Conservation (phyloP, 495 filamentous ascomycete genomes). For the Penicillium angulare region DNA sequence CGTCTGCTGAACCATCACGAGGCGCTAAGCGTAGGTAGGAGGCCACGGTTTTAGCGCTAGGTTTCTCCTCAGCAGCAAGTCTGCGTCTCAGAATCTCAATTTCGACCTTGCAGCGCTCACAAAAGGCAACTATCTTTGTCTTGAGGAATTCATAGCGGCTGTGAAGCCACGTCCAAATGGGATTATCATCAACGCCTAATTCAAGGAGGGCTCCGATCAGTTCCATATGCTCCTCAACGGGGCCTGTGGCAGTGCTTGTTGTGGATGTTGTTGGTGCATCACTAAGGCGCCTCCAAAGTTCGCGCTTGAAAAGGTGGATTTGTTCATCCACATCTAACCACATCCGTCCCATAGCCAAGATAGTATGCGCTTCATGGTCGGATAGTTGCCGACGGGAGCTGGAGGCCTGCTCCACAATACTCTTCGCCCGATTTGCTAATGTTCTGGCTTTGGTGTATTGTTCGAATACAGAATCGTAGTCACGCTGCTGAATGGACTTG, state of each 20-base stretch:
- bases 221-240: slow-evolving; percentile 82
- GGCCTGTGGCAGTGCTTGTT: slow-evolving; percentile 36
- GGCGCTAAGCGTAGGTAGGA: slow-evolving; percentile 69
- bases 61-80: slow-evolving; percentile 69
- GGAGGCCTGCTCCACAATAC: slow-evolving; percentile 53
- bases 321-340: slow-evolving; percentile 88
- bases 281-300: slow-evolving; percentile 77
- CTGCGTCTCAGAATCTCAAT: slow-evolving; percentile 86
- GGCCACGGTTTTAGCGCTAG: slow-evolving; percentile 64
- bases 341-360: slow-evolving; percentile 89
- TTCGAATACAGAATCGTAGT: slow-evolving; percentile 83
- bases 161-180: slow-evolving; percentile 91
- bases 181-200: slow-evolving; percentile 90
- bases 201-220: slow-evolving; percentile 84
- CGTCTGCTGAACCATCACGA: slow-evolving; percentile 56
- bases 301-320: slow-evolving; percentile 80
- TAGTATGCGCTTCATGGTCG: slow-evolving; percentile 77
- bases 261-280: slow-evolving; percentile 51
- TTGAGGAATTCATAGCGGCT: slow-evolving; percentile 87
- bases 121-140: slow-evolving; percentile 71
- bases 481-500: slow-evolving; percentile 83
- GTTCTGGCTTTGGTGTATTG: slow-evolving; percentile 77
- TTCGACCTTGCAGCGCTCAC: slow-evolving; percentile 81
- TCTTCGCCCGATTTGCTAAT: slow-evolving; percentile 70
- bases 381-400: slow-evolving; percentile 48